A percentile compares a stretch with the other conserved stretches of the same genome.
Conservation (phyloP, 2,329 filamentous ascomycete genomes). For the Tolypocladium endophyticum region DNA sequence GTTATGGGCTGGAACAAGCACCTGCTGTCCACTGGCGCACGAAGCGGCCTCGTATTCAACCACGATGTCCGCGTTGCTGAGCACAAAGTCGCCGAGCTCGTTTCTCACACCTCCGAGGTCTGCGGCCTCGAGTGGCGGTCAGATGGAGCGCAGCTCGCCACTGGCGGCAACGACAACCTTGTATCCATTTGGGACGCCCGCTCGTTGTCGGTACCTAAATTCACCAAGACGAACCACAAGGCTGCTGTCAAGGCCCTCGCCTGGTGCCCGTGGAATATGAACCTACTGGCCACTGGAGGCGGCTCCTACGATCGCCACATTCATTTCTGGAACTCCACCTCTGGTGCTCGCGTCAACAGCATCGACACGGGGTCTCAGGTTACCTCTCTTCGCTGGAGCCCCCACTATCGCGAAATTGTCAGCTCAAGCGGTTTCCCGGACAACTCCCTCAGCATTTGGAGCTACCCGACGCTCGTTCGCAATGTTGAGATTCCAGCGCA, state of each 20-base stretch:
- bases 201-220: constrained; percentile 86
- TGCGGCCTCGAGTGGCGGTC: constrained; percentile 97
- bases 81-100: constrained; percentile 95
- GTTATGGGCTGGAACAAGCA: constrained; percentile 99
- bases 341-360: constrained; percentile 94
- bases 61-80: constrained; percentile 96
- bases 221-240: constrained; percentile 99
- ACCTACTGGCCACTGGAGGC: constrained; percentile 90
- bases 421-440: constrained; percentile 98
- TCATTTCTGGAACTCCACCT: constrained; percentile 99
- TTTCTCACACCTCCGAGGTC: constrained; percentile 94
- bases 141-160: constrained; percentile 92
- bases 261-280: constrained; percentile 98
- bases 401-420: constrained; percentile 94
- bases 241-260: constrained; percentile 95
- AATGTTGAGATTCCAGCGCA: constrained; percentile 97
- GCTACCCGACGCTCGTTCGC: constrained; percentile 92
- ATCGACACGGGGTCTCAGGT: constrained; percentile 98
- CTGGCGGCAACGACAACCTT: constrained; percentile 96
- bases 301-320: constrained; percentile 96
- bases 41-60: constrained; percentile 93
- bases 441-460: constrained; percentile 98
- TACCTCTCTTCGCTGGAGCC: constrained; percentile 92
- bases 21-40: constrained; percentile 85
- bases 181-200: constrained; percentile 99